Conservation (phyloP, 352 stramenopile species). For the Phytophthora palmivora region DNA sequence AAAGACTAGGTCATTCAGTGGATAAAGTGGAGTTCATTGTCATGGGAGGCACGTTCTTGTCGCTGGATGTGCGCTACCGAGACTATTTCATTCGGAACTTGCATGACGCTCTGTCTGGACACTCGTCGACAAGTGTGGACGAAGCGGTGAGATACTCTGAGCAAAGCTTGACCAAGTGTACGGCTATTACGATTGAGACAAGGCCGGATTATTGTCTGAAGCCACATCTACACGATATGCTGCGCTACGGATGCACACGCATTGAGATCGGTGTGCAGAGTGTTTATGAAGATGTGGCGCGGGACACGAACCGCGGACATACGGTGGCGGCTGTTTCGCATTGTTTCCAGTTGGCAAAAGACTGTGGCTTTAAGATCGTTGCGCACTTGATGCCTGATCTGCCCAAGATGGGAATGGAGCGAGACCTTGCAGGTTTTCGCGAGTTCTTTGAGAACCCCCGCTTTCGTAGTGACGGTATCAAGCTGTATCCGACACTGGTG, state of each 20-base stretch:
- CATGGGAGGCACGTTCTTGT: conserved; percentile 98
- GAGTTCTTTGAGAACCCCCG: conserved; percentile 97
- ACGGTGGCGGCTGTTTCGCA: conserved; percentile 92
- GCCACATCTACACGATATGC: conserved; percentile 97
- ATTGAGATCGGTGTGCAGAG: conserved; percentile 98
- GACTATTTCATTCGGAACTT: conserved; percentile 98
- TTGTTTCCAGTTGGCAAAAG: conserved; percentile 87
- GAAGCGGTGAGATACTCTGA: conserved; percentile 96
- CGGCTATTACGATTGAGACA: conserved; percentile 98
- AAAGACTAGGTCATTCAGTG: conserved; percentile 91
- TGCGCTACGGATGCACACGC: conserved; percentile 96
- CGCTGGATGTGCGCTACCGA: conserved; percentile 93
- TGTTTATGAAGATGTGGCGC: conserved; percentile 95
- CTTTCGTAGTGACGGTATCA: conserved; percentile 96
- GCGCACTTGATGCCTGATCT: conserved; percentile 98
- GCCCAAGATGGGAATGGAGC: conserved; percentile 97
- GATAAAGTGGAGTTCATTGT: conserved; percentile 99
- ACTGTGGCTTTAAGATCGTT: conserved; percentile 98
- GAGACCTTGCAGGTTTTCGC: conserved; percentile 95
- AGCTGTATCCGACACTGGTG: conserved; percentile 97
- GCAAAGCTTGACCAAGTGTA: conserved; percentile 86
- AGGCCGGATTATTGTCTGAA: conserved; percentile 97
- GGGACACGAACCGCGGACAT: conserved; percentile 95
- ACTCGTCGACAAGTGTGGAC: conserved; percentile 89
- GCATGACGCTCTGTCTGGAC: conserved; percentile 95